Conservation (phyloP, 106 monocot species). For the Apostasia shenzhenica region DNA sequence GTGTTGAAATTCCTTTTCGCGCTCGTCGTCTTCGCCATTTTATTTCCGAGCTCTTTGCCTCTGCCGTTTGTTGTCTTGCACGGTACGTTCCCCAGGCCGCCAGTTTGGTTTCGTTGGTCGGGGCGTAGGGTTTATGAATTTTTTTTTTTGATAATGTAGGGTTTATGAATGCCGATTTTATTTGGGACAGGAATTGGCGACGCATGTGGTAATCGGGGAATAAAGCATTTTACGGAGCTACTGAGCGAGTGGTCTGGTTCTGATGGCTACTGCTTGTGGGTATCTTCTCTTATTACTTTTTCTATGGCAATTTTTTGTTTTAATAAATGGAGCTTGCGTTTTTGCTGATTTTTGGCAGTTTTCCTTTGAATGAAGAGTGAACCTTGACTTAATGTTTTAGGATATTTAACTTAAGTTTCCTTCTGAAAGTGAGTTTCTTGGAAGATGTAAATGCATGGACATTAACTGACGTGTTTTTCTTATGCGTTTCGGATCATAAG, state of each 20-base stretch:
- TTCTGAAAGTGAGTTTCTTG: no score
- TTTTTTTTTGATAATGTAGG: neutral
- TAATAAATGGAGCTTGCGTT: no score
- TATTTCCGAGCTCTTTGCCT: conserved; percentile 15
- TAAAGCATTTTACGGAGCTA: conserved; percentile 29
- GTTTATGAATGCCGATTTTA: neutral
- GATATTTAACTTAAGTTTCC: neutral
- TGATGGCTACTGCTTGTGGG: conserved; percentile 40
- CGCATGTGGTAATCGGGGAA: conserved; percentile 30
- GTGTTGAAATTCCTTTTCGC: conserved; percentile 2
- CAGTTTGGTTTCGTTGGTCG: neutral
- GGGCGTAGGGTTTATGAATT: neutral
- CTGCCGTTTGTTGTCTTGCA: conserved; percentile 49
- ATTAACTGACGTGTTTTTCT: no score
- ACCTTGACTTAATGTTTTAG: neutral
- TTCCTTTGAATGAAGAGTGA: neutral
- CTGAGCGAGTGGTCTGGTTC: conserved; percentile 31
- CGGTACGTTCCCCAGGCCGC: conserved; percentile 11
- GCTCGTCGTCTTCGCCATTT: neutral
- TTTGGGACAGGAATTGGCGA: conserved; percentile 34
- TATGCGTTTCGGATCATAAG: no score
- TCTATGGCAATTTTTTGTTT: neutral
- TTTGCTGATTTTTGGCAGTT: neutral
- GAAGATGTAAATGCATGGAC: no score
- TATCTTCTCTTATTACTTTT: neutral